phyloP scores from a whole-genome alignment of 2,329 filamentous ascomycete genomes.

The Macrophomina phaseolina region DNA sequence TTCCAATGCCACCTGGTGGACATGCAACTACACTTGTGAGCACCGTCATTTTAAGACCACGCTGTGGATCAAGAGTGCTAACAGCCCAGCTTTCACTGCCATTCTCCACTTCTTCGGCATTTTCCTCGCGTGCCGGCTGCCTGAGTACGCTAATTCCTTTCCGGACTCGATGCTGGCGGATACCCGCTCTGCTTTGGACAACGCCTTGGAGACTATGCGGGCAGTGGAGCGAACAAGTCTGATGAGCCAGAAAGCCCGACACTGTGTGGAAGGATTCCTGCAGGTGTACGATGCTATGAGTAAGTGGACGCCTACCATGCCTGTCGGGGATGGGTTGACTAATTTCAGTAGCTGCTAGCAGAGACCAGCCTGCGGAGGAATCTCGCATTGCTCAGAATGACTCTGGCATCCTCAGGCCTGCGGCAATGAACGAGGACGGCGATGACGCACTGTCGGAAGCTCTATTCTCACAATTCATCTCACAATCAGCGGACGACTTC shows the following conservation, averaged over 20 bases:
- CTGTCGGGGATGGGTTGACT: neutral
- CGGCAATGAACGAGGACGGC: too few relatives aligned
- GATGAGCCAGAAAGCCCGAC: slow-evolving; percentile 9
- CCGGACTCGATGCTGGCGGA: neutral
- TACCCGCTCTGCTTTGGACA: neutral
- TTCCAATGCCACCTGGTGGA: neutral
- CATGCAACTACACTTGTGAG: neutral
- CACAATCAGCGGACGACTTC: neutral
- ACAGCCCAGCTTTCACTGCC: neutral
- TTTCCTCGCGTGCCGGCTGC: neutral
- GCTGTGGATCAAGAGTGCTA: neutral
- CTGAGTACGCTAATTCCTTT: neutral
- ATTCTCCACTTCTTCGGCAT: neutral
- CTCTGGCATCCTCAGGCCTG: neutral
- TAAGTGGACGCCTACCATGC: neutral
- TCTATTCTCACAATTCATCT: neutral
- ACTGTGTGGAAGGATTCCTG: neutral
- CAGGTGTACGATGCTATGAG: neutral
- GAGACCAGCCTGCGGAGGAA: neutral
- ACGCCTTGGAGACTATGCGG: neutral
- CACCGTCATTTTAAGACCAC: too few relatives aligned
- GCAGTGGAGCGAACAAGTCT: neutral
- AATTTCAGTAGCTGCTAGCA: neutral
- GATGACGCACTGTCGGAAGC: neutral
- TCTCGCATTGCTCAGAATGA: neutral